phyloP scores from a whole-genome alignment of 805 yeast genomes.

The Kuraishia piskuri region DNA sequence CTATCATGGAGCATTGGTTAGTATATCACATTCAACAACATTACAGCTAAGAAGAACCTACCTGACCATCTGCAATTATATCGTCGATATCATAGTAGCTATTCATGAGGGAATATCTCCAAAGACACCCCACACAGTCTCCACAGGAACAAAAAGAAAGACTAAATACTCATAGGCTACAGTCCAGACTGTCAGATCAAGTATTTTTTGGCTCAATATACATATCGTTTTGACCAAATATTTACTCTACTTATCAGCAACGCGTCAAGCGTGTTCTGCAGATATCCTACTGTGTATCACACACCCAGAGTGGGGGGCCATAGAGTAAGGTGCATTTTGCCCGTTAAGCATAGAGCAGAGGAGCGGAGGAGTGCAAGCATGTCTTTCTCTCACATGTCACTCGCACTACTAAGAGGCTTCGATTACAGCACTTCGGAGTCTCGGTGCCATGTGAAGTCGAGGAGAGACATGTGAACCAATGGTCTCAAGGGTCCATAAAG shows the following conservation, averaged over 20 bases:
- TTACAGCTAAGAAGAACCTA: conserved; percentile 5
- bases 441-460: too few relatives aligned
- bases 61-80: conserved; percentile 58
- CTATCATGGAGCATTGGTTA: conserved; percentile 12
- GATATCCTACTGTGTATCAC: neutral
- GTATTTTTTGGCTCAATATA: too few relatives aligned
- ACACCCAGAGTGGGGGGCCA: neutral
- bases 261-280: neutral
- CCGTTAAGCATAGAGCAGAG: too few relatives aligned
- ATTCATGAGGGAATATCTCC: neutral
- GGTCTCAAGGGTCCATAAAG: too few relatives aligned
- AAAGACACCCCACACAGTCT: too few relatives aligned
- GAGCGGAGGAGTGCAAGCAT: too few relatives aligned
- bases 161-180: neutral
- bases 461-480: too few relatives aligned
- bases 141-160: neutral
- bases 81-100: conserved; percentile 71
- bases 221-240: neutral
- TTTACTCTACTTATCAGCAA: neutral
- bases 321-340: too few relatives aligned
- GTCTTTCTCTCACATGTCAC: too few relatives aligned
- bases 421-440: too few relatives aligned
- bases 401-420: too few relatives aligned
- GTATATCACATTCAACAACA: conserved; percentile 4
- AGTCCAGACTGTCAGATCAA: neutral